A percentile compares a stretch with the other conserved stretches of the same genome.
These are phyloP conservation scores for Ganoderma sinense DNA, from an alignment of 1,284 basidiomycete genomes.

Conservation along the genomic window DNA sequence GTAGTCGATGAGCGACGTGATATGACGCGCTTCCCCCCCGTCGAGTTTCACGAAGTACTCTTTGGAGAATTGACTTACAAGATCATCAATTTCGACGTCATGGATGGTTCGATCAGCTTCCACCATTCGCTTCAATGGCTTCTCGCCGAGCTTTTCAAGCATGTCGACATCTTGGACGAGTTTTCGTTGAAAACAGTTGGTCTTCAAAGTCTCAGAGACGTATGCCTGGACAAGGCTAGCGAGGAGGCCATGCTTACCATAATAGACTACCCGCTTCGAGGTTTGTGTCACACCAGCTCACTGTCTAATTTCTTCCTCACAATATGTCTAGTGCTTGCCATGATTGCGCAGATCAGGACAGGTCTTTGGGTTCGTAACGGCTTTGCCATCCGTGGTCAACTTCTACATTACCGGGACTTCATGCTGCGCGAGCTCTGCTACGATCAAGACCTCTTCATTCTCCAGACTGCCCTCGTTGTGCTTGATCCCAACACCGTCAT, in stretches of 20 bases:
- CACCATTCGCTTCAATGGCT: conserved; percentile 96
- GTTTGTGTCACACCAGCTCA: conserved; percentile 45
- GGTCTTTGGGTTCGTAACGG: conserved; percentile 99
- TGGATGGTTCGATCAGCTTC: conserved; percentile 89
- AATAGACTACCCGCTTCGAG: conserved; percentile 88
- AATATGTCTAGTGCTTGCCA: conserved; percentile 70
- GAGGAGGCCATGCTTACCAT: conserved; percentile 73
- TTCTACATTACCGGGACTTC: conserved; percentile 97
- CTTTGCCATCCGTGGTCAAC: conserved; percentile 92
- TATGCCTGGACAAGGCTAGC: conserved; percentile 65
- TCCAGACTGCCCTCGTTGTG: conserved; percentile 86
- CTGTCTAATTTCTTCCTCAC: conserved; percentile 1
- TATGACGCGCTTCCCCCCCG: conserved; percentile 65
- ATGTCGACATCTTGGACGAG: conserved; percentile 70
- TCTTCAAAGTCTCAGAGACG: conserved; percentile 61
- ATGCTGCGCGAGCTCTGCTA: conserved; percentile 96
- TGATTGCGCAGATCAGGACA: conserved; percentile 94
- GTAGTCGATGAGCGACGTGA: conserved; percentile 72
- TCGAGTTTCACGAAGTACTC: conserved; percentile 66
- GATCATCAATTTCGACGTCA: conserved; percentile 80
- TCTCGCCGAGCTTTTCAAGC: conserved; percentile 90
- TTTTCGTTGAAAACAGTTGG: conserved; percentile 61
- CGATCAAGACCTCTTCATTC: conserved; percentile 94
- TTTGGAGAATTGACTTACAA: conserved; percentile 71
- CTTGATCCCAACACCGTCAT: conserved; percentile 86